Base-by-base conservation (phyloP, 2,329 filamentous ascomycete species). In the Penicillium sp. region DNA sequence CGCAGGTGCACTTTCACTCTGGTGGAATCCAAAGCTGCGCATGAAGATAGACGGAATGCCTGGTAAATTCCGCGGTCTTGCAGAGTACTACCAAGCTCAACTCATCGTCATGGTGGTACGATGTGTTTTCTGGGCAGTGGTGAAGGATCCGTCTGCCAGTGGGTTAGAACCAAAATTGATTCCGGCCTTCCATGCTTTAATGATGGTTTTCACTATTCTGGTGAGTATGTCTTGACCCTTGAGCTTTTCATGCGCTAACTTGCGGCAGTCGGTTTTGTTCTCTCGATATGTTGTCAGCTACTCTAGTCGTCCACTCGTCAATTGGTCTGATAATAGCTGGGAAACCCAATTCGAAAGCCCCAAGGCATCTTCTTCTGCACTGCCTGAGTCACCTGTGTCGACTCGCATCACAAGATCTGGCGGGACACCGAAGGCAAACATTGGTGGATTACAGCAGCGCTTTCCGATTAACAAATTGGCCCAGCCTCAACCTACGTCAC, bases 11-110 rank as follows among this genome's bases (percentile, higher is more conserved):
- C 53, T 79, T 27, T 78, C 77, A 6, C 65, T 79, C 9, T 81
- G 79, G 79, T 82, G 78, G 77, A 81, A 82, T 60, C 79, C 79
- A 9, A 76, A 75, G 55, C 66, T 80, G 64, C 74, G 75, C 57
- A 62, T 76, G 47, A 80, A 79, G 64, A 66, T 80, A 15, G 70
- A 75, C 54, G 76, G 76, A 39, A 67, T 70, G 60, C 70, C 69
- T 43, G 78, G 76, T 9, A 72, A 75, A 17, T 72, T 81, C 41
- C 56, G 68, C 35, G 77, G 78, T 3, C 68, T 79, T 35, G 68
- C 70, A 15, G 74, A 79, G 55, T 82, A 79, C 61, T 82, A 81
- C 60, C 67, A 77, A 59, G 66, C 77, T 3, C 79, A 81, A 58
- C 68, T 78, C n/a, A 72, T 78, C 53, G 65, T 76, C n/a, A 68